These are phyloP conservation scores for Pseudogymnoascus sp. DNA, from an alignment of 2,329 filamentous ascomycete genomes.

Conservation along the genomic window DNA sequence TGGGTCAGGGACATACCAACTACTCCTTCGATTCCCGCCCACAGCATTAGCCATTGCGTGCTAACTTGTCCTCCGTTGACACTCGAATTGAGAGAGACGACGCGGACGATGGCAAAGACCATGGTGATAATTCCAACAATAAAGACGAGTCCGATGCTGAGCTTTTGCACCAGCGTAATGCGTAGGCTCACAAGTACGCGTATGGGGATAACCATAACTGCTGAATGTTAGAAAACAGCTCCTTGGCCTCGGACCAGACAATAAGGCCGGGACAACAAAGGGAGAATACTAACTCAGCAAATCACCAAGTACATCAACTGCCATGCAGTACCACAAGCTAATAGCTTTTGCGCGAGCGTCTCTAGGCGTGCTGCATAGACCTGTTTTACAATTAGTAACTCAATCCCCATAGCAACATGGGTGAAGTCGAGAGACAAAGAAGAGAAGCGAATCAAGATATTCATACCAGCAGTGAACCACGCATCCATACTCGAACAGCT, in stretches of 20 bases:
- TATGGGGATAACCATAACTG: constrained; percentile 18
- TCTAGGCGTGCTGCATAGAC: constrained; percentile 11
- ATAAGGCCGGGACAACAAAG: not conserved
- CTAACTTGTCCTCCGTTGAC: constrained; percentile 14
- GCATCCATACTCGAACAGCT: constrained; percentile 31
- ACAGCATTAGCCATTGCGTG: constrained; percentile 17
- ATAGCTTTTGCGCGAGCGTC: constrained; percentile 16
- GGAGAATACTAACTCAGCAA: constrained; percentile 15
- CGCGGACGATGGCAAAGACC: constrained; percentile 17
- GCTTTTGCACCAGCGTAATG: constrained; percentile 14
- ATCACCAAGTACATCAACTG: constrained; percentile 17
- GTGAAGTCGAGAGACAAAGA: not conserved
- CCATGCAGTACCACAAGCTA: constrained; percentile 17
- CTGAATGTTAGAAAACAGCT: not conserved
- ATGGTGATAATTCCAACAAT: constrained; percentile 19
- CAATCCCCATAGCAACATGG: not conserved
- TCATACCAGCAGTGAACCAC: constrained; percentile 27
- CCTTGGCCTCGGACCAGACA: not conserved
- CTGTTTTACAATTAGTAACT: not conserved
- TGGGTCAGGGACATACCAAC: constrained; percentile 11
- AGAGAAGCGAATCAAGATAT: not conserved
- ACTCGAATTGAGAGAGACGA: constrained; percentile 15
- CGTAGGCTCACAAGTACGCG: constrained; percentile 15
- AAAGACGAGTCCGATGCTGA: constrained; percentile 16
- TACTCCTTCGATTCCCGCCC: constrained; percentile 15